Percentiles rank a stretch among this genome's conserved stretches.
phyloP scores from a whole-genome alignment of 495 filamentous ascomycete genomes.

The Letharia columbiana region DNA sequence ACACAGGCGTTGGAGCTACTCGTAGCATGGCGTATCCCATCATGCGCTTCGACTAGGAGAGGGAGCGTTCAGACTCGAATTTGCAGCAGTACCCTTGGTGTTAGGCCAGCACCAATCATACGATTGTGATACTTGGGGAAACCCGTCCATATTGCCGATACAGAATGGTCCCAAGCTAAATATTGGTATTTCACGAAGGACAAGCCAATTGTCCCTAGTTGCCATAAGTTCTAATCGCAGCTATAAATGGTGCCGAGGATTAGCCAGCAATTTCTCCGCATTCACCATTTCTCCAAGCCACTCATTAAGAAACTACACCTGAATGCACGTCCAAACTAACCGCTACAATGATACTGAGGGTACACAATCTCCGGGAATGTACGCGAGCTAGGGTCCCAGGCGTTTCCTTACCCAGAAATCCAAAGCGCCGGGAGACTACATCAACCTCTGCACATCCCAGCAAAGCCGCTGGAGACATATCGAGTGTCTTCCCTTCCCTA shows the following conservation, averaged over 20 bases:
- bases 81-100: neutral
- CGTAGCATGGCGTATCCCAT: neutral
- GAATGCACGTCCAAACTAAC: neutral
- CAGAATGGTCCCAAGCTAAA: neutral
- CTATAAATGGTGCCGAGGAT: neutral
- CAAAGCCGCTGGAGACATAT: conserved; percentile 64
- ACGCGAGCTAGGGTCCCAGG: neutral
- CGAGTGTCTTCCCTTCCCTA: conserved; percentile 72
- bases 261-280: neutral
- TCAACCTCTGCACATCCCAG: conserved; percentile 8
- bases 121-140: neutral
- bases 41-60: neutral
- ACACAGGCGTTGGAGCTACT: neutral
- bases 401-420: neutral
- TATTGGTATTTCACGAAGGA: neutral
- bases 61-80: neutral
- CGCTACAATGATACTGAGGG: neutral
- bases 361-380: neutral
- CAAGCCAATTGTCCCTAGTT: no score
- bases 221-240: no score
- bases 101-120: neutral
- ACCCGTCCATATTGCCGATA: neutral
- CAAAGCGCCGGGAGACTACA: neutral
- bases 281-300: neutral
- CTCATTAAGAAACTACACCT: neutral